A percentile compares a stretch with the other conserved stretches of the same genome.
These are phyloP conservation scores for Podospora pseudoanserina DNA, from an alignment of 495 filamentous ascomycete species.

Conservation along the genomic window DNA sequence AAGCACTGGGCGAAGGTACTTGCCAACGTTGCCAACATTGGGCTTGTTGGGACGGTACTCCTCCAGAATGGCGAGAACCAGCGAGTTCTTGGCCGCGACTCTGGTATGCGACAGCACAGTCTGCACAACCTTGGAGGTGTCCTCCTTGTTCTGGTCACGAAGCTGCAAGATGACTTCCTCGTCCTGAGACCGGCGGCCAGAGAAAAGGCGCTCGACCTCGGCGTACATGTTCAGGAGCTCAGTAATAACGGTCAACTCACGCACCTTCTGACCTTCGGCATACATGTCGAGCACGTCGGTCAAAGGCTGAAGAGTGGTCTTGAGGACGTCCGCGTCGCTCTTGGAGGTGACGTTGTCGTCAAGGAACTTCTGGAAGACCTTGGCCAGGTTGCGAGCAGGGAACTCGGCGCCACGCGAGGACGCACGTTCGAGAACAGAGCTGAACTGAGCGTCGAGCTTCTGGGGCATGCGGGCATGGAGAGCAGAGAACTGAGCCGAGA, in stretches of 20 bases:
- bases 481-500: slow-evolving; percentile 89
- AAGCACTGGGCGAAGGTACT: slow-evolving; percentile 79
- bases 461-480: slow-evolving; percentile 94
- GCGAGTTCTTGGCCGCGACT: slow-evolving; percentile 88
- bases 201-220: slow-evolving; percentile 81
- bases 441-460: slow-evolving; percentile 78
- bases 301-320: slow-evolving; percentile 71
- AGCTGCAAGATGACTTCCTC: slow-evolving; percentile 94
- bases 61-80: slow-evolving; percentile 85
- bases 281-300: slow-evolving; percentile 79
- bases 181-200: slow-evolving; percentile 75
- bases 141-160: slow-evolving; percentile 93
- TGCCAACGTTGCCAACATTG: slow-evolving; percentile 78
- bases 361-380: slow-evolving; percentile 80
- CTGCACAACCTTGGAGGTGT: slow-evolving; percentile 74
- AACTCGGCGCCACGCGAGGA: slow-evolving; percentile 77
- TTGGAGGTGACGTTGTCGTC: slow-evolving; percentile 77
- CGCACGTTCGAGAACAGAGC: slow-evolving; percentile 79
- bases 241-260: slow-evolving; percentile 82
- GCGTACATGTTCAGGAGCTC: slow-evolving; percentile 74
- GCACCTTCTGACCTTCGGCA: slow-evolving; percentile 80
- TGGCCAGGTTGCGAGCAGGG: slow-evolving; percentile 81
- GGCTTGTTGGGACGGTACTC: slow-evolving; percentile 95
- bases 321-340: slow-evolving; percentile 61
- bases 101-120: slow-evolving; percentile 91